Evolutionary conservation across 371 early-diverging fungal genomes (phyloP).

Genomic region (Nematocida ausubeli): DNA sequence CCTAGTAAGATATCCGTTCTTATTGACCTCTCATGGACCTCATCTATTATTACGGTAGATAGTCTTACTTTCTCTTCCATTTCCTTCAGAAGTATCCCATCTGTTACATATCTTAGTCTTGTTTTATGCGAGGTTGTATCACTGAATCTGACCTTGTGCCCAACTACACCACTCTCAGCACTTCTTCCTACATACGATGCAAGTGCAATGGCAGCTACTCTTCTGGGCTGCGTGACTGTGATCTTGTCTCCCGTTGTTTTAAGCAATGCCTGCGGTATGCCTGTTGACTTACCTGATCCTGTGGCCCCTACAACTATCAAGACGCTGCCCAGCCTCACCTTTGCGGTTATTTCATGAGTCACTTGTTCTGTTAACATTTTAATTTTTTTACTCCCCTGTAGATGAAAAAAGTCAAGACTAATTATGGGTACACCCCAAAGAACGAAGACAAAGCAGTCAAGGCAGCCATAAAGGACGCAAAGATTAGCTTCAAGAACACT

Average conservation of each 20-base stretch:
- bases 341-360: constrained; percentile 52
- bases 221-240: constrained; percentile 67
- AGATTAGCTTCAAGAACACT: constrained; percentile 80
- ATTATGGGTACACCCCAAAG: constrained; percentile 44
- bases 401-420: constrained; percentile 50
- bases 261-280: constrained; percentile 60
- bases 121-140: constrained; percentile 74
- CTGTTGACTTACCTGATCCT: constrained; percentile 69
- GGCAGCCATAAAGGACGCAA: constrained; percentile 62
- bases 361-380: constrained; percentile 12
- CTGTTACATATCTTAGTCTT: constrained; percentile 71
- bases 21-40: constrained; percentile 67
- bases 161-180: constrained; percentile 45
- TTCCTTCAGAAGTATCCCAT: constrained; percentile 66
- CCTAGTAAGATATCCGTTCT: constrained; percentile 65
- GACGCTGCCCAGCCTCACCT: constrained; percentile 27
- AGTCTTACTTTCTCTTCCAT: constrained; percentile 14
- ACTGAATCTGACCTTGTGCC: constrained; percentile 71
- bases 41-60: constrained; percentile 65
- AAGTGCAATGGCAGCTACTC: constrained; percentile 68
- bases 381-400: constrained; percentile 37
- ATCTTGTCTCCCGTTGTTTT: constrained; percentile 31
- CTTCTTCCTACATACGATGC: constrained; percentile 43
- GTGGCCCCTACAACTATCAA: constrained; percentile 67
- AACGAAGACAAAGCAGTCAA: constrained; percentile 63